Evolutionary conservation across 495 filamentous ascomycete genomes (phyloP).

Genomic region (Aspergillus ellipticus): DNA sequence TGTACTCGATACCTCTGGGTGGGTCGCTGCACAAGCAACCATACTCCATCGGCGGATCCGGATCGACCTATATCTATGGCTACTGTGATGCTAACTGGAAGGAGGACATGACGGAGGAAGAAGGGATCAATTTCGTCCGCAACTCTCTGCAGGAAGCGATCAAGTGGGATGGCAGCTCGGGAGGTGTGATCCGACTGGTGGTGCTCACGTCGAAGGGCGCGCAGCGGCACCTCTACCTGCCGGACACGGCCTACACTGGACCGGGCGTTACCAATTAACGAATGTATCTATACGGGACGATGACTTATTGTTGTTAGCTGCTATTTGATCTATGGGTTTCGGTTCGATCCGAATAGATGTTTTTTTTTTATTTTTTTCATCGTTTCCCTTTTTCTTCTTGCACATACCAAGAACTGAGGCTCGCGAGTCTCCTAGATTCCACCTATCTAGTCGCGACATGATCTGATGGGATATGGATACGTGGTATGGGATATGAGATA

Average conservation of each 20-base stretch:
- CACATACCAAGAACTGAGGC: no score
- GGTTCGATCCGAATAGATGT: background rate
- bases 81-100: slow-evolving; percentile 97
- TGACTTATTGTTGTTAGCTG: slow-evolving; percentile 20
- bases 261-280: slow-evolving; percentile 50
- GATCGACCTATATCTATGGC: slow-evolving; percentile 98
- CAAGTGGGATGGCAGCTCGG: slow-evolving; percentile 98
- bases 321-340: background rate
- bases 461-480: no score
- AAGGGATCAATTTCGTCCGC: slow-evolving; percentile 92
- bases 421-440: no score
- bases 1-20: slow-evolving; percentile 94
- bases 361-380: background rate
- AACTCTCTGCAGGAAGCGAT: slow-evolving; percentile 86
- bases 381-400: background rate
- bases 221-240: slow-evolving; percentile 82
- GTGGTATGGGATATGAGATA: no score
- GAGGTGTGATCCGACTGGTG: slow-evolving; percentile 96
- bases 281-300: slow-evolving; percentile 26
- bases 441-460: no score
- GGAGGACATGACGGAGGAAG: slow-evolving; percentile 89
- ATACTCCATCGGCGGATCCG: slow-evolving; percentile 93
- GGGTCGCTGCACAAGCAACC: slow-evolving; percentile 96
- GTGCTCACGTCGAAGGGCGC: slow-evolving; percentile 88
- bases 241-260: slow-evolving; percentile 76